Base-by-base conservation (phyloP, 352 stramenopile genomes). In the Phytophthora parvispora region DNA sequence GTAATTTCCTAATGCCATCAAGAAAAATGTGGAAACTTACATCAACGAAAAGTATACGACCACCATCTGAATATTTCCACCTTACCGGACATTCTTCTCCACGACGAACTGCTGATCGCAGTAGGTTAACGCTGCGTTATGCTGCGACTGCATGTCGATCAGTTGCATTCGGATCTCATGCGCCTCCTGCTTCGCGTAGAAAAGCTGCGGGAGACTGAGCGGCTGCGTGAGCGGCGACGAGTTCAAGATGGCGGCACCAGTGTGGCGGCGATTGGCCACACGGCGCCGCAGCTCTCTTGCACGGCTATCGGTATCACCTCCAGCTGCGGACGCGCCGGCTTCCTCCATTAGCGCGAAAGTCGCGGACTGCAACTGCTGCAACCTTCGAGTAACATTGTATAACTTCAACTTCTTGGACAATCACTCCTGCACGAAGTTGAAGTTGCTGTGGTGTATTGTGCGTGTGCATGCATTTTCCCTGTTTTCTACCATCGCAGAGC, bases 91-190 rank as follows among this genome's bases (percentile, higher is more conserved):
- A 22, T 75, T 81, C 5, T 75, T 80, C 58, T 94, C 82, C 6
- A 83, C 50, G 6, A 69, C 72, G 43, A 92, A 88, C 53, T 94
- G 84, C 42, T 85, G 77, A 25, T 89, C 83, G 4, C 78, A 90
- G 24, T 69, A 87, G 6, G 59, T 73, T 10, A 92, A 67, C 1
- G 75, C 71, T 16, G 68, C 67, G 13, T 78, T 67, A 16, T 89
- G 72, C 34, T 81, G 72, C 6, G 81, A 71, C 18, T 92, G 69
- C 7, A 77, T 64, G 38, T 87, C 84, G 28, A 90, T 60, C 13
- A 94, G 67, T 1, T 86, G 74, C 75, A 87, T 79, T 43, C 86
- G 78, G 24, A 89, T 76, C 2, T 65, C 74, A 6, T 87, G 74
- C 1, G 82, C 66, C 28, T 90, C 81, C 22, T 80, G 74, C 27